phyloP scores from a whole-genome alignment of 352 stramenopile genomes.

The Globisporangium orthogonon region DNA sequence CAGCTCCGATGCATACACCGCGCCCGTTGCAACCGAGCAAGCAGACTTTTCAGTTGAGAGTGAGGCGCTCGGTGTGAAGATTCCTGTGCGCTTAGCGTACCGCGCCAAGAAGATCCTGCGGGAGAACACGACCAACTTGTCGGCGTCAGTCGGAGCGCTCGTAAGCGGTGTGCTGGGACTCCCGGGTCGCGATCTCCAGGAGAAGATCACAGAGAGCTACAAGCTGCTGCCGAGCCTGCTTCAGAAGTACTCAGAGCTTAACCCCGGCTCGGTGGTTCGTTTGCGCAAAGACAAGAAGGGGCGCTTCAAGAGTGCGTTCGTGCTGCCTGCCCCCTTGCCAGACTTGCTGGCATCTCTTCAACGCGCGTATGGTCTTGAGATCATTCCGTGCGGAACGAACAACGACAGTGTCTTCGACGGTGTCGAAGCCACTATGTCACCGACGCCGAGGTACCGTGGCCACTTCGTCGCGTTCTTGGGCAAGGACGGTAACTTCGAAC shows the following conservation, averaged over 20 bases:
- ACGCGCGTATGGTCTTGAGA: conserved; percentile 63
- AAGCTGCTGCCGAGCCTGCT: conserved; percentile 75
- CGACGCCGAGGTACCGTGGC: conserved; percentile 33
- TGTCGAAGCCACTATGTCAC: too few relatives aligned
- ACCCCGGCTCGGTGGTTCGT: conserved; percentile 47
- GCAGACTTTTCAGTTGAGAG: conserved; percentile 11
- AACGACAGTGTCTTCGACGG: conserved; percentile 18
- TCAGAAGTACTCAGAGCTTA: conserved; percentile 66
- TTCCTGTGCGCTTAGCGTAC: conserved; percentile 16
- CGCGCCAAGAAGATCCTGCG: conserved; percentile 17
- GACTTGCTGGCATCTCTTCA: conserved; percentile 47
- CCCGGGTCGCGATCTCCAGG: conserved; percentile 58
- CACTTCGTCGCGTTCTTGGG: conserved; percentile 52
- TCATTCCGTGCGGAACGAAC: conserved; percentile 41
- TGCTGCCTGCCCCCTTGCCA: conserved; percentile 56
- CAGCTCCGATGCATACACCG: conserved; percentile 5
- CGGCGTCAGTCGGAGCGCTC: conserved; percentile 65
- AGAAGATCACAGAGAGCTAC: conserved; percentile 77
- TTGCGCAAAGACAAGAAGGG: conserved; percentile 57
- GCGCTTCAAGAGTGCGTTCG: conserved; percentile 65
- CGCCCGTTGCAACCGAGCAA: conserved; percentile 7
- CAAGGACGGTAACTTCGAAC: conserved; percentile 62
- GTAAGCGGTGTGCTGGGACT: conserved; percentile 62
- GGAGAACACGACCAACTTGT: conserved; percentile 37
- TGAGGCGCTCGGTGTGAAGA: conserved; percentile 15